phyloP scores from a whole-genome alignment of 2,329 filamentous ascomycete species.

The Emergomyces pasteurianus region DNA sequence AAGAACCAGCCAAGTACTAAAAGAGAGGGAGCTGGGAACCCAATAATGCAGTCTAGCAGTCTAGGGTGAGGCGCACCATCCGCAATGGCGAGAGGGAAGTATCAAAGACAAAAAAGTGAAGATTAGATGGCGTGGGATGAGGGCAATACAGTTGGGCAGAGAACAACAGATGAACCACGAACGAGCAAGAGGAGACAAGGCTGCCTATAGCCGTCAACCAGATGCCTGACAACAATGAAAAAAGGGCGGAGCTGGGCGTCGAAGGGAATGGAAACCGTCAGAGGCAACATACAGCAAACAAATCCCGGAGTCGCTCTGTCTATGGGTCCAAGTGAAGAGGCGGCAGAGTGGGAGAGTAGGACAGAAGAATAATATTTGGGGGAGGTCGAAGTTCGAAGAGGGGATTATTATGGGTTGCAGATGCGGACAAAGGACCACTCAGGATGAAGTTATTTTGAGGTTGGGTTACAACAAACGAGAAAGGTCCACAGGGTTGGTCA shows the following conservation, averaged over 20 bases:
- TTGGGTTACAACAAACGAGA: neutral
- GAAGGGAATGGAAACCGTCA: neutral
- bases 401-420: neutral
- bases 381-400: neutral
- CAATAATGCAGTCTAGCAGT: neutral
- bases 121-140: neutral
- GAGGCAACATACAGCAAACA: neutral
- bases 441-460: neutral
- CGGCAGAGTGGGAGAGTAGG: neutral
- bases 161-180: neutral
- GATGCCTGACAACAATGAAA: conserved; percentile 1
- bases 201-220: neutral
- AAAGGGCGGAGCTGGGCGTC: neutral
- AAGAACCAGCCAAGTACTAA: neutral
- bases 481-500: neutral
- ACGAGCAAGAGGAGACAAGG: neutral
- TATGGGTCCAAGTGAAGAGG: neutral
- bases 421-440: neutral
- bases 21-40: neutral
- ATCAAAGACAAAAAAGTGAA: conserved; percentile 11
- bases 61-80: neutral
- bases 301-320: neutral
- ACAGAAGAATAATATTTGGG: neutral
- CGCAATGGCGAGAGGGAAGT: conserved; percentile 2
- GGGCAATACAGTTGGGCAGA: neutral